Base-by-base conservation (phyloP, 2,329 filamentous ascomycete genomes). In the Laburnicola sp. region DNA sequence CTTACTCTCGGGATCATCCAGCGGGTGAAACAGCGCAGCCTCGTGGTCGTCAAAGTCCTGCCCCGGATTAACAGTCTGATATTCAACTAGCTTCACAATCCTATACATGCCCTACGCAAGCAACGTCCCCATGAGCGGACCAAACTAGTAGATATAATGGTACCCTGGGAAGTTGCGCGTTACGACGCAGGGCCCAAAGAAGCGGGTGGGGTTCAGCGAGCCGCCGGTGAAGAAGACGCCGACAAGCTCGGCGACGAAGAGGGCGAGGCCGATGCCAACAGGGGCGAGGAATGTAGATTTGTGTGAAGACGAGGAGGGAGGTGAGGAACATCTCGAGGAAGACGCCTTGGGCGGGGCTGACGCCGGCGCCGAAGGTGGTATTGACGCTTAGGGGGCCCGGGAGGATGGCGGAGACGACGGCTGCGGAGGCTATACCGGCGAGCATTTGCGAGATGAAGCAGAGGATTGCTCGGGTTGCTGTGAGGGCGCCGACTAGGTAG, bases 261-360 rank as follows among this genome's bases (percentile, higher is more conserved):
- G 80, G 0, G 86, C 79, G 6, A 89, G 73, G 1, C 88, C 88
- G 61, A 91, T 89, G 9, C 85, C 86, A 3, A 91, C 74, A 0
- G 87, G 87, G 0, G 87, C 87, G 2, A 89, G 74, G 64, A 82
- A 88, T 0, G 87, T 90, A 3, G 83, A 83, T 57, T 84, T 84
- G 63, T 89, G 86, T 72, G 41, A 74, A 73, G 32, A 74, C 69
- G 44, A 74, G 51, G 34, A 71, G 62, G 0, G 70, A 66, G 0
- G 70, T 74, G 11, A 74, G 50, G 1, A 74, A 52, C 2, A 63
- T 61, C 36, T 74, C 63, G 26, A 69, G 63, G 27, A 48, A 48
- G n/a, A 77, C 60, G 8, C 75, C 75, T 28, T 70, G 70, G 27
- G 61, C 66, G 23, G 76, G 58, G 3, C 68, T 71, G 3, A 74